Evolutionary conservation across 2,329 filamentous ascomycete genomes (phyloP), one percentile per base, ranked within the genome.

Genomic region (Xylariaceae sp.): DNA sequence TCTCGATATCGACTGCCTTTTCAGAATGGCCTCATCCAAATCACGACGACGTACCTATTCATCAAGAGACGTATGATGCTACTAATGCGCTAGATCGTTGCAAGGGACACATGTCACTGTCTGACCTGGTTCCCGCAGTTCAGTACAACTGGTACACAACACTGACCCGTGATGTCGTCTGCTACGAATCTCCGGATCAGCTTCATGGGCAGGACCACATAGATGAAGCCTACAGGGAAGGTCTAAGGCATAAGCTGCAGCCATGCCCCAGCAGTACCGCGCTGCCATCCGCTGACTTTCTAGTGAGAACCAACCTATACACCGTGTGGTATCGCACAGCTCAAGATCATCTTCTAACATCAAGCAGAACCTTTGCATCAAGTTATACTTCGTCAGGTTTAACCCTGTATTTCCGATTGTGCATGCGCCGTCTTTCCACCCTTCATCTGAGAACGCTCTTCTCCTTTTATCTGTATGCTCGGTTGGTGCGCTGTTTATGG

Each of bases 351-450:
- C n/a, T 36, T 6, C 47, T 56, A 60, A 60, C 21, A n/a, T 37
- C 11, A n/a, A 39, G 11, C 21, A 60, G 57, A 60, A 60, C 37
- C 57, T 60, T 14, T 60, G 57, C 37, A 60, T 60, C 37, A 60
- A 60, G 21, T 24, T 56, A 26, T 60, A 60, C 44, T 60, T 60
- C 31, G 57, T 60, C 28, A 53, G 57, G n/a, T 60, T 60, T 26
- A 60, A 60, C 26, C 57, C 57, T 4, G 57, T 60, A 14, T 60
- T 60, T 14, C 57, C 57, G n/a, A 52, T 60, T 26, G 43, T 60
- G 12, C 57, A 60, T 31, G 57, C 57, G 19, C 57, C 57, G 6
- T 60, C 57, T 3, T 60, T 60, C 26, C 57, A 53, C 4, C 57
- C 57, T 36, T 60, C 57, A 6, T 56, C 57, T 4, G 57, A 60